phyloP scores from a whole-genome alignment of 2,329 filamentous ascomycete species.

The Lasiodiplodia theobromae region DNA sequence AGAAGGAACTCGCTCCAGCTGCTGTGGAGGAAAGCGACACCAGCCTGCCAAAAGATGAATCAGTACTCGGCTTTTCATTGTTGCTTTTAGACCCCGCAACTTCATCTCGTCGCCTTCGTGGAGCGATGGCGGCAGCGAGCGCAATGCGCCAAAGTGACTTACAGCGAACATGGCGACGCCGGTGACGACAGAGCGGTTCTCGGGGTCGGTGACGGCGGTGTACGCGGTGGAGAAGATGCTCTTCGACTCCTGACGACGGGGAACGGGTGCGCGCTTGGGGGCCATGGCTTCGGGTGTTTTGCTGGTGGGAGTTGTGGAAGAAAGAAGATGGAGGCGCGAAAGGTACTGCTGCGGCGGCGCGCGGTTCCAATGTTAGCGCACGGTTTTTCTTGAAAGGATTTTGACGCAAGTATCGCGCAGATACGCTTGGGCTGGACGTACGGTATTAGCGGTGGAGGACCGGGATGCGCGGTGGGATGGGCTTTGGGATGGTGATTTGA shows the following conservation, averaged over 20 bases:
- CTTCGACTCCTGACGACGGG: slow-evolving; percentile 8
- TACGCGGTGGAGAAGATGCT: slow-evolving; percentile 37
- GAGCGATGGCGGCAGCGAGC: too few species aligned
- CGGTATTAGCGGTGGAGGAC: background rate
- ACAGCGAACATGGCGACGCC: slow-evolving; percentile 59
- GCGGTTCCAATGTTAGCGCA: background rate
- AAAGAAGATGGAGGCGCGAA: background rate
- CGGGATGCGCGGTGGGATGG: background rate
- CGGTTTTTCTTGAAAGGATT: background rate
- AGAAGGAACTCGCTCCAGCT: slow-evolving; percentile 61
- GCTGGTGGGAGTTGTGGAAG: background rate
- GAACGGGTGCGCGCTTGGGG: slow-evolving; percentile 9
- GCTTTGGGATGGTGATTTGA: slow-evolving; percentile 5
- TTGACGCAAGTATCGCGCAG: background rate
- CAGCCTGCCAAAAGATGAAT: slow-evolving; percentile 46
- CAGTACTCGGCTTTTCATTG: background rate
- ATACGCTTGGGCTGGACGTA: background rate
- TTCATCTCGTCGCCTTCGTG: too few species aligned
- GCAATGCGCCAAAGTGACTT: slow-evolving; percentile 39
- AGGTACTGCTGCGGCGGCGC: background rate
- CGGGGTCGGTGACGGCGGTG: slow-evolving; percentile 52
- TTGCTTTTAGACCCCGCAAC: too few species aligned
- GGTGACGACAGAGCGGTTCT: slow-evolving; percentile 59
- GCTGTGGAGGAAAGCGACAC: slow-evolving; percentile 60
- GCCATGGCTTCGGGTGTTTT: slow-evolving; percentile 16